Evolutionary conservation across 2,329 filamentous ascomycete genomes (phyloP).

Genomic region (Myotisia sp.): DNA sequence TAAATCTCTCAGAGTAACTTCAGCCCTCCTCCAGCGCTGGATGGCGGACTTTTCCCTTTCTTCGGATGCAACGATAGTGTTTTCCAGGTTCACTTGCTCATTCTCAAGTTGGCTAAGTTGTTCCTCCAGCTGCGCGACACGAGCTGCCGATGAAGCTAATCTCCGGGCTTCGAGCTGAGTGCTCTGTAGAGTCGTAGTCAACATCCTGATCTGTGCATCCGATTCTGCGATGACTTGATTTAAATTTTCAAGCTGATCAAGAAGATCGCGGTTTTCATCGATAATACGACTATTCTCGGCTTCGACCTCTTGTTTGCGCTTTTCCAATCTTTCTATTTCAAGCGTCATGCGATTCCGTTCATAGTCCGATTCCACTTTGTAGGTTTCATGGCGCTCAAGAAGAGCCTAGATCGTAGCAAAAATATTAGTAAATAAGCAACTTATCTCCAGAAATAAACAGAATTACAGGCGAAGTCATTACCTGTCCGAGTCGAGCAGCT

Average conservation of each 20-base stretch:
- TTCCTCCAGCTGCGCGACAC: slow-evolving; percentile 64
- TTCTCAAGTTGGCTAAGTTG: slow-evolving; percentile 67
- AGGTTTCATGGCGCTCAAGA: slow-evolving; percentile 80
- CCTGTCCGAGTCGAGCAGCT: slow-evolving; percentile 81
- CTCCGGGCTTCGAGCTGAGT: slow-evolving; percentile 65
- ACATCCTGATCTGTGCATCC: slow-evolving; percentile 60
- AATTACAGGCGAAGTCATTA: slow-evolving; percentile 32
- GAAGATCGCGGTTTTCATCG: slow-evolving; percentile 65
- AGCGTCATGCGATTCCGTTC: slow-evolving; percentile 60
- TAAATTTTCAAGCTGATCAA: slow-evolving; percentile 71
- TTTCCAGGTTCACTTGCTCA: slow-evolving; percentile 62
- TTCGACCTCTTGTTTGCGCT: slow-evolving; percentile 59
- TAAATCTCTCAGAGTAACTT: slow-evolving; percentile 61
- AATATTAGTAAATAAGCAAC: slow-evolving; percentile 16
- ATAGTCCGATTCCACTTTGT: slow-evolving; percentile 80
- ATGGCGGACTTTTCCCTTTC: slow-evolving; percentile 67
- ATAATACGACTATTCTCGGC: slow-evolving; percentile 61
- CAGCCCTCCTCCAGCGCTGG: slow-evolving; percentile 72
- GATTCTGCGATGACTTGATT: slow-evolving; percentile 69
- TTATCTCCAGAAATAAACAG: slow-evolving; percentile 4
- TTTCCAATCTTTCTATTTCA: slow-evolving; percentile 63
- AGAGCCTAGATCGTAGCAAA: slow-evolving; percentile 61
- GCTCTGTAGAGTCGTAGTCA: slow-evolving; percentile 62
- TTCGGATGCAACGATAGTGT: slow-evolving; percentile 50
- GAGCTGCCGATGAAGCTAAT: slow-evolving; percentile 56